Evolutionary conservation across 108 stramenopile species (phyloP).

Genomic region (Conticribra guillardii): DNA sequence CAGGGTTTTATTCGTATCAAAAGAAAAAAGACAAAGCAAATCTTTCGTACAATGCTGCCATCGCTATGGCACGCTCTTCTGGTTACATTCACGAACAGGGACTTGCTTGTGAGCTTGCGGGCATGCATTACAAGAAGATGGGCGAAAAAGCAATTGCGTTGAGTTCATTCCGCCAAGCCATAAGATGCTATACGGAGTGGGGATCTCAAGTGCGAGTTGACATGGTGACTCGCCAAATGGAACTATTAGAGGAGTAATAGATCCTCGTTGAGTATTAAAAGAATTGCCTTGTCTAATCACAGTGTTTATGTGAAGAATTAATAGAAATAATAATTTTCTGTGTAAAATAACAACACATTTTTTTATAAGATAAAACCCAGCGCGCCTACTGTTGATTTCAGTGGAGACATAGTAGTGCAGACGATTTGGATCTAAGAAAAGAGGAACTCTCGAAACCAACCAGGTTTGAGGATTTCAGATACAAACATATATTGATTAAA

Average conservation of each 20-base stretch:
- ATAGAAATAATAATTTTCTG: too few species aligned
- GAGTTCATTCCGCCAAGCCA: constrained; percentile 14
- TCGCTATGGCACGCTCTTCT: constrained; percentile 14
- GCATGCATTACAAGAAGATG: constrained; percentile 18
- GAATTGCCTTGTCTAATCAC: too few species aligned
- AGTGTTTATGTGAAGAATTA: too few species aligned
- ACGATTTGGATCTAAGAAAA: too few species aligned
- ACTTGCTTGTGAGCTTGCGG: constrained; percentile 39
- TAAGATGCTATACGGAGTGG: constrained; percentile 28
- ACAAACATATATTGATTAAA: too few species aligned
- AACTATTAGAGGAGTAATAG: neutral
- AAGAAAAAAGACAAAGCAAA: constrained; percentile 17
- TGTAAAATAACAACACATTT: too few species aligned
- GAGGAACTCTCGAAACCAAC: too few species aligned
- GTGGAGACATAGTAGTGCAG: too few species aligned
- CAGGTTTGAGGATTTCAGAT: too few species aligned
- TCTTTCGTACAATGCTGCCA: constrained; percentile 6
- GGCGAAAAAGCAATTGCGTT: constrained; percentile 10
- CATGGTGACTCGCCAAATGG: neutral
- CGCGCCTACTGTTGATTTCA: too few species aligned
- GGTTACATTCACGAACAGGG: constrained; percentile 35
- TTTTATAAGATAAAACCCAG: too few species aligned
- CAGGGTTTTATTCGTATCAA: constrained; percentile 12
- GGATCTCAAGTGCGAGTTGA: constrained; percentile 21
- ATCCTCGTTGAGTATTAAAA: too few species aligned